Conservation (phyloP, 1,284 basidiomycete species). For the Microbotryomycetes sp. region DNA sequence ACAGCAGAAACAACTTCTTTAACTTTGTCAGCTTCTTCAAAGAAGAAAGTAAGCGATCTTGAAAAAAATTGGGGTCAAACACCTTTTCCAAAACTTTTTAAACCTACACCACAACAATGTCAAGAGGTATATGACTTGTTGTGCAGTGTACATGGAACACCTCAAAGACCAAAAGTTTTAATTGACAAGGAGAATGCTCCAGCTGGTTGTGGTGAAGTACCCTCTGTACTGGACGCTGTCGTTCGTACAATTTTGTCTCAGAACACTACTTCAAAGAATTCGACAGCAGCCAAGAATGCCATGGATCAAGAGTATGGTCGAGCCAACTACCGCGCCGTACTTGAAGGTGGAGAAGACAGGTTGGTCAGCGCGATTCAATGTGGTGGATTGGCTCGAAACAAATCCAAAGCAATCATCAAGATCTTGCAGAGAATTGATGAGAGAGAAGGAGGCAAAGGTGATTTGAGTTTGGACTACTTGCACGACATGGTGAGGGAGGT, state of each 20-base stretch:
- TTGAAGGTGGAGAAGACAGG: conserved; percentile 49
- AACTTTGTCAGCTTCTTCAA: background rate
- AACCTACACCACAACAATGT: conserved; percentile 53
- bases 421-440: conserved; percentile 52
- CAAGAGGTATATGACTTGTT: conserved; percentile 51
- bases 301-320: conserved; percentile 57
- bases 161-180: conserved; percentile 40
- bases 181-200: conserved; percentile 43
- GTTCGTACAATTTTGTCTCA: conserved; percentile 67
- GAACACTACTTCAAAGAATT: conserved; percentile 62
- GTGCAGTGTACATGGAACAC: conserved; percentile 41
- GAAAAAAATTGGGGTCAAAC: conserved; percentile 32
- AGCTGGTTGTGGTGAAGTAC: conserved; percentile 53
- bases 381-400: conserved; percentile 68
- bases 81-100: conserved; percentile 53
- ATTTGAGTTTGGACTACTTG: conserved; percentile 32
- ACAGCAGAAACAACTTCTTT: background rate
- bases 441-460: conserved; percentile 44
- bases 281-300: conserved; percentile 55
- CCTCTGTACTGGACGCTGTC: conserved; percentile 63
- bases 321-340: conserved; percentile 58
- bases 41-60: background rate
- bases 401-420: conserved; percentile 60
- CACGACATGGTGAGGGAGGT: conserved; percentile 17
- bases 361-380: conserved; percentile 58